Evolutionary conservation across 2,329 filamentous ascomycete genomes (phyloP), one percentile per base, ranked within the genome.

Genomic region (Neospermospora avenae): DNA sequence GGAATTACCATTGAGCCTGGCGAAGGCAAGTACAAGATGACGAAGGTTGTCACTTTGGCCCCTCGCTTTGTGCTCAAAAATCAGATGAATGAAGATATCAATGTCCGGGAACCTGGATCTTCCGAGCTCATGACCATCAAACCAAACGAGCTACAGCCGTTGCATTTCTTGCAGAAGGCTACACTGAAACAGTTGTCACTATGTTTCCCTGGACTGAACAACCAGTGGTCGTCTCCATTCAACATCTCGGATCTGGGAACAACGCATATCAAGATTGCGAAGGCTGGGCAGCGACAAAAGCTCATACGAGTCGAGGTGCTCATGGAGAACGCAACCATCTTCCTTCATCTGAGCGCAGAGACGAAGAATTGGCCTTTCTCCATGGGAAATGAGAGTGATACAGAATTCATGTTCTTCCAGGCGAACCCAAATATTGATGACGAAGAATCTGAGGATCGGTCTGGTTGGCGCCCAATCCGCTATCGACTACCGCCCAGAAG

Each of bases 321-420:
- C 48, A 88, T 97, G 82, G 96, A 99, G 73, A 86, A 90, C 63
- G 91, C 93, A 0, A 98, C 93, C 1, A 88, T 99, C 42, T 99
- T 98, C 80, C 75, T 98, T 35, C 91, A 96, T 70, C 82, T 99
- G 60, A 95, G 87, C 70, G 80, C 93, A 67, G 95, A 99, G 77
- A 92, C 85, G 5, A 96, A 95, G 74, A 91, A 96, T 72, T 99
- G 95, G 95, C 95, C 95, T 0, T 99, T 95, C 77, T 97, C 93
- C 0, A 97, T 99, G 87, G 89, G 95, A 65, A 99, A 99, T 71
- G 95, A 98, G 77, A 98, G 93, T 70, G 93, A 98, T 70, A 89
- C 89, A 24, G 95, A 98, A 72, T 98, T 98, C 74, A 88, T 93
- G 52, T 99, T 99, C 77, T 96, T 89, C 79, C 95, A 99, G 74